Evolutionary conservation across 306 rosid genomes (phyloP), one percentile per base, ranked within the genome.

Genomic region (Cyclanthera cordifolia): DNA sequence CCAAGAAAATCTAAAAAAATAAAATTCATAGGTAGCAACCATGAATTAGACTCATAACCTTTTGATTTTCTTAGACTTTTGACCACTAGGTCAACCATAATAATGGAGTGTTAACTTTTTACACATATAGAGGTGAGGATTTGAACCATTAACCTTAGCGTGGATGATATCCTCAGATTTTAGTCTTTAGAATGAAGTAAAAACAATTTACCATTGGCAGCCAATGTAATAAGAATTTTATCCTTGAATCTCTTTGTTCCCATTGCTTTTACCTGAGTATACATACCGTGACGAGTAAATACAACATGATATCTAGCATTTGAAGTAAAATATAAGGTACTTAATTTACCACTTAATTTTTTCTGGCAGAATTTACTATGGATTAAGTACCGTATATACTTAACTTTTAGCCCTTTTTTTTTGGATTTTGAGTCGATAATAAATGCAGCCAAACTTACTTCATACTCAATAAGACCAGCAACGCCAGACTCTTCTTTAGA

Each of bases 171-270:
- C 41, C 41, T 34, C 41, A 5, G 41, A 34, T 34, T 34, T 9
- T 34, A 34, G 41, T 4, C 8, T n/a, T n/a, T n/a, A n/a, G n/a
- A n/a, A n/a, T n/a, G n/a, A n/a, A n/a, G 41, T 34, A 34, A 67
- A 16, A 11, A 14, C 12, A 28, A 16, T 61, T 81, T 75, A 87
- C 98, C 96, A 45, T 73, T 93, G 34, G 96, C 81, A 8, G 96
- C 96, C 50, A 89, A 90, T 16, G 84, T 83, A 79, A 93, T 76
- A 76, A 79, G 73, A 74, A 89, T 83, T 73, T 78, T 84, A 72
- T 87, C 95, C 63, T 69, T 54, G 78, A 93, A 87, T 75, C 80
- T 83, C 76, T 85, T 72, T 32, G 54, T 65, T 67, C 84, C 82
- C 53, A 81, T 73, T 77, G 81, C 78, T 85, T 78, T 76, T 72